A percentile compares a stretch with the other conserved stretches of the same genome.
Evolutionary conservation across 2,329 filamentous ascomycete genomes (phyloP).

Genomic region (Aspergillus texensis): DNA sequence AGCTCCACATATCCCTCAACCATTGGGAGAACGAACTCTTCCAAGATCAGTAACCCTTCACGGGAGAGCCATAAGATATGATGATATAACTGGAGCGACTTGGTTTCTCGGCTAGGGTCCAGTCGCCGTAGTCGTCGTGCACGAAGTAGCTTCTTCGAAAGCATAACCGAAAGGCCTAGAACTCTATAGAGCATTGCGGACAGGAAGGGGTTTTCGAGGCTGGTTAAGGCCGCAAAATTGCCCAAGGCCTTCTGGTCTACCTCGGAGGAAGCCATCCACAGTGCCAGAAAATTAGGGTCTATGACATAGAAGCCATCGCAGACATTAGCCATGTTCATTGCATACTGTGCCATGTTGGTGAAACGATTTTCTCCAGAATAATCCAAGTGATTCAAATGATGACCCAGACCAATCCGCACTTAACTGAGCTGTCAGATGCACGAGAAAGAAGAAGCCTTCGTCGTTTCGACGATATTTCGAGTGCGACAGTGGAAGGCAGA

Average conservation of each 20-base stretch:
- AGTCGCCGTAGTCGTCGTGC: conserved; percentile 81
- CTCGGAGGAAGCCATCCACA: conserved; percentile 88
- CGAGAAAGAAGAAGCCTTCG: background rate
- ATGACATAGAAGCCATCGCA: conserved; percentile 30
- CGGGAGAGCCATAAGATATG: conserved; percentile 95
- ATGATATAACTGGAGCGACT: conserved; percentile 79
- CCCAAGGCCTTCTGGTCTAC: conserved; percentile 97
- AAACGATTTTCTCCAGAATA: background rate
- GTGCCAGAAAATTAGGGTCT: conserved; percentile 35
- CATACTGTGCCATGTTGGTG: conserved; percentile 7
- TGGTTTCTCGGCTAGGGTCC: conserved; percentile 76
- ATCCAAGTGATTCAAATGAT: background rate
- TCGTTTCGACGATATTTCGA: background rate
- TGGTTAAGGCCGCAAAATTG: conserved; percentile 79
- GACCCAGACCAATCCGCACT: background rate
- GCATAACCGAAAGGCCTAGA: conserved; percentile 83
- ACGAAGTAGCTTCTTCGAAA: conserved; percentile 79
- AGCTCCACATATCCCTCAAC: conserved; percentile 78
- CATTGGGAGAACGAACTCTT: conserved; percentile 83
- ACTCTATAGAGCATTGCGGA: conserved; percentile 81
- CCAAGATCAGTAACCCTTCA: conserved; percentile 85
- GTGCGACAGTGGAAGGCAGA: background rate
- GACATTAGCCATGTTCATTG: conserved; percentile 32
- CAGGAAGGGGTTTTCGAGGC: conserved; percentile 75
- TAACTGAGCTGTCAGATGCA: background rate